These are phyloP conservation scores for Saccharum officinarum DNA, from an alignment of 176 grass and related monocot genomes.

Conservation along the genomic window DNA sequence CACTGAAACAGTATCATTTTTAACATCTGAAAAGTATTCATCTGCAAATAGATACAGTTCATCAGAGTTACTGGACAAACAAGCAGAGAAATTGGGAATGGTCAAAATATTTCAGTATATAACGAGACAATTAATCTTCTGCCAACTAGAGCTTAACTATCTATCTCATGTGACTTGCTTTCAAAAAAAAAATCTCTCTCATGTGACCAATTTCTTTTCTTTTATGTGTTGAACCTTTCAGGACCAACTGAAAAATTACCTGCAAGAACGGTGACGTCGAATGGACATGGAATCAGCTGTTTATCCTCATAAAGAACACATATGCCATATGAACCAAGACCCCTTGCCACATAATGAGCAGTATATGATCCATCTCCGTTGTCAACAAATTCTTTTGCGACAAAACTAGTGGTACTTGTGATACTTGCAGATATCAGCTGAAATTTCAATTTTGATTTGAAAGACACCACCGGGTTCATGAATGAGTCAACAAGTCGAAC, in stretches of 20 bases:
- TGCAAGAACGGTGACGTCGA: conserved; percentile 49
- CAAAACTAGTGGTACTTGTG: conserved; percentile 40
- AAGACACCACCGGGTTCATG: conserved; percentile 52
- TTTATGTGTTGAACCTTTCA: neutral
- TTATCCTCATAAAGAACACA: conserved; percentile 56
- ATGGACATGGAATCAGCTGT: conserved; percentile 66
- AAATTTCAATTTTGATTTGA: conserved; percentile 55
- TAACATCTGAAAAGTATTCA: conserved; percentile 63
- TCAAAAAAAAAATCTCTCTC: neutral
- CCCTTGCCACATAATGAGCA: conserved; percentile 44
- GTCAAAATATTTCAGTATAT: neutral
- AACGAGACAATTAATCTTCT: neutral
- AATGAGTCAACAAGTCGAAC: conserved; percentile 60
- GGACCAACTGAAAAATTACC: conserved; percentile 42
- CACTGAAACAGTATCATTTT: conserved; percentile 63
- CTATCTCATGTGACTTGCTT: neutral
- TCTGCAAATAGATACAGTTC: conserved; percentile 44
- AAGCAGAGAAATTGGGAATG: neutral
- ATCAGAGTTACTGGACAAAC: neutral
- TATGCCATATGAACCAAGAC: conserved; percentile 57
- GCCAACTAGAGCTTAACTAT: neutral
- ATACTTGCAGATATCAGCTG: conserved; percentile 36
- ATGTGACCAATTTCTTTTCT: neutral
- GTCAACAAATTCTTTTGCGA: conserved; percentile 42
- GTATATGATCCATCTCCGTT: conserved; percentile 65